These are phyloP conservation scores for Mucor plumbeus DNA, from an alignment of 371 early-diverging fungal species.

Conservation along the genomic window DNA sequence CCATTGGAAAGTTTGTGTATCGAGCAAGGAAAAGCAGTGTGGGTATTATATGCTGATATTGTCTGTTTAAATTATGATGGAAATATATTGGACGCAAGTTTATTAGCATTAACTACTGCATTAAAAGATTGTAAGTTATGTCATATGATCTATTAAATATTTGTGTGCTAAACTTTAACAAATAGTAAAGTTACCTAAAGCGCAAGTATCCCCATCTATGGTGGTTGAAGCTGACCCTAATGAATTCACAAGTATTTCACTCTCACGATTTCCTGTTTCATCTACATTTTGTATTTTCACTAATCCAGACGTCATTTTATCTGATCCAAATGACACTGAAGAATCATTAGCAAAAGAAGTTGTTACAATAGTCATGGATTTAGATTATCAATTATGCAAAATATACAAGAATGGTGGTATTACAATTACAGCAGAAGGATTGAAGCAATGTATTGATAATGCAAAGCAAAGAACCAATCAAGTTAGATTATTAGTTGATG, in stretches of 20 bases:
- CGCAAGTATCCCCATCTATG: conserved; percentile 60
- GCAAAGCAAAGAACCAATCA: conserved; percentile 52
- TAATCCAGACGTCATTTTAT: conserved; percentile 55
- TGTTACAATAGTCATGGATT: conserved; percentile 70
- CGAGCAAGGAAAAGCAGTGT: conserved; percentile 81
- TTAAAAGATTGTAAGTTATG: conserved; percentile 65
- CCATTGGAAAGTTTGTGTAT: conserved; percentile 82
- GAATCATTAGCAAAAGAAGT: conserved; percentile 63
- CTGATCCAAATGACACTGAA: conserved; percentile 81
- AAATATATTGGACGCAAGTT: conserved; percentile 86
- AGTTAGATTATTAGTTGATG: conserved; percentile 31
- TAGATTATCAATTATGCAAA: conserved; percentile 52
- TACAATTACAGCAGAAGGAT: conserved; percentile 36
- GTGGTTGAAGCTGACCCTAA: conserved; percentile 66
- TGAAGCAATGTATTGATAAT: conserved; percentile 50
- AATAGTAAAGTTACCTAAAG: conserved; percentile 70
- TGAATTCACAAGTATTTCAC: conserved; percentile 44
- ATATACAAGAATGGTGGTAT: conserved; percentile 64
- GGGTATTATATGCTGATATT: conserved; percentile 91
- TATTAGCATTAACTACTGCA: conserved; percentile 79
- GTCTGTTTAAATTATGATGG: conserved; percentile 92
- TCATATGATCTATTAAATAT: neutral
- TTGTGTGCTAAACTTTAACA: neutral
- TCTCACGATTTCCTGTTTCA: conserved; percentile 63
- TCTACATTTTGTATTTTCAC: conserved; percentile 76